Conservation (phyloP, 176 grass and related monocot species). For the Microstegium vimineum region DNA sequence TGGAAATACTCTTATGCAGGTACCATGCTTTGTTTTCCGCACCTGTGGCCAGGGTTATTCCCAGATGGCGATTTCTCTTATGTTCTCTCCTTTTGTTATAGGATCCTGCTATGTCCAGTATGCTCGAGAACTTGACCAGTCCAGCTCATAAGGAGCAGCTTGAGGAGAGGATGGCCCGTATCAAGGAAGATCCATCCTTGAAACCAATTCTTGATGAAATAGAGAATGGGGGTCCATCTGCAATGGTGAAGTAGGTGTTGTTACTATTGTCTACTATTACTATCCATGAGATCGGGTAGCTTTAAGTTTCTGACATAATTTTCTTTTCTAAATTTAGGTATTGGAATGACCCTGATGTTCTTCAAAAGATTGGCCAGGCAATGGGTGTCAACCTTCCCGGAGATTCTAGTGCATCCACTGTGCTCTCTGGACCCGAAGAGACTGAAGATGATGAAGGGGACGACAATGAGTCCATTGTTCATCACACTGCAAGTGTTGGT, state of each 20-base stretch:
- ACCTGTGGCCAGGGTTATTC: not conserved
- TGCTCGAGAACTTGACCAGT: conserved; percentile 78
- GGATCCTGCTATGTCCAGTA: conserved; percentile 86
- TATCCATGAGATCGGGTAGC: not conserved
- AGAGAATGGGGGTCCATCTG: conserved; percentile 73
- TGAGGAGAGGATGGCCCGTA: conserved; percentile 74
- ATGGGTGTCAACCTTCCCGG: conserved; percentile 65
- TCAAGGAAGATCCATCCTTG: conserved; percentile 86
- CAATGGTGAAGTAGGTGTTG: conserved; percentile 88
- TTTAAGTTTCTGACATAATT: conserved; percentile 11
- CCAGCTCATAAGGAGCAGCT: conserved; percentile 81
- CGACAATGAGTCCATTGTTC: conserved; percentile 85
- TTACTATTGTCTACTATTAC: not conserved
- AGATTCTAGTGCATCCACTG: conserved; percentile 47
- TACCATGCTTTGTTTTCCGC: conserved; percentile 6
- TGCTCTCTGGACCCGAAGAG: conserved; percentile 61
- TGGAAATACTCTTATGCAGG: conserved; percentile 84
- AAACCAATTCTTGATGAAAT: conserved; percentile 91
- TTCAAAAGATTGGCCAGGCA: conserved; percentile 90
- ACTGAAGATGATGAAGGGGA: conserved; percentile 52
- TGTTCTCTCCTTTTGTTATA: conserved; percentile 14
- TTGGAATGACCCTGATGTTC: conserved; percentile 93
- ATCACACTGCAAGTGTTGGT: conserved; percentile 82
- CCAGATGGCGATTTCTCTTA: not conserved
- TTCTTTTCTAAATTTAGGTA: conserved; percentile 54